Conservation (phyloP, 2,329 filamentous ascomycete species). For the Aspergillus intermedius region DNA sequence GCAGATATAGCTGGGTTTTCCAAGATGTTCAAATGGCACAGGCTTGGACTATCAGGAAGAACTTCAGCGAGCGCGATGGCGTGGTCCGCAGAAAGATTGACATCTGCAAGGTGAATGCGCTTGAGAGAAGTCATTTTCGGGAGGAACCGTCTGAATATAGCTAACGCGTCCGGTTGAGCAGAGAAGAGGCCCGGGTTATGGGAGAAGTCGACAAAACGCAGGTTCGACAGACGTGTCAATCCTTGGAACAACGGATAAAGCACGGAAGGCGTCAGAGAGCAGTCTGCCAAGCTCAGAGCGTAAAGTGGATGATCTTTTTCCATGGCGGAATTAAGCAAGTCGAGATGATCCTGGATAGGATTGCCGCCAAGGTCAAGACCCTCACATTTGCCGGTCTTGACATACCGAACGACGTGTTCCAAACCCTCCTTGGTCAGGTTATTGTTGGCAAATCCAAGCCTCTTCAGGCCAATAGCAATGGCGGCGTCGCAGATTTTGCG, state of each 20-base stretch:
- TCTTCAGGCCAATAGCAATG: conserved; percentile 67
- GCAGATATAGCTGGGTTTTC: conserved; percentile 62
- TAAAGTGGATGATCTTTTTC: conserved; percentile 55
- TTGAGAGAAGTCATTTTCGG: conserved; percentile 72
- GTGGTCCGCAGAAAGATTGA: conserved; percentile 77
- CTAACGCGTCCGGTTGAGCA: conserved; percentile 64
- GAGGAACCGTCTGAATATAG: conserved; percentile 72
- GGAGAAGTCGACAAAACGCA: conserved; percentile 86
- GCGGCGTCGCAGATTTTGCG: conserved; percentile 73
- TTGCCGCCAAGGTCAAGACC: conserved; percentile 88
- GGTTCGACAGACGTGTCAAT: conserved; percentile 61
- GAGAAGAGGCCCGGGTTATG: conserved; percentile 80
- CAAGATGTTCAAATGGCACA: conserved; percentile 81
- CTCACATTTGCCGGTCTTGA: conserved; percentile 71
- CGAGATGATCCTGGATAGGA: conserved; percentile 54
- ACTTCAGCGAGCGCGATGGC: conserved; percentile 87
- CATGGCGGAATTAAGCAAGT: conserved; percentile 30
- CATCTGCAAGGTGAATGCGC: conserved; percentile 78
- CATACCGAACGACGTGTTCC: conserved; percentile 67
- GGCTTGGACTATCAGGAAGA: conserved; percentile 69
- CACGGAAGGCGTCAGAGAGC: conserved; percentile 67
- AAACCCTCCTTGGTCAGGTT: conserved; percentile 67
- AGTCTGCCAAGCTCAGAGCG: conserved; percentile 80
- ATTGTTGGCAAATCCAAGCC: conserved; percentile 79
- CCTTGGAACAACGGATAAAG: conserved; percentile 70